phyloP scores from a whole-genome alignment of 139 green algal genomes.

The Micromonas commoda region DNA sequence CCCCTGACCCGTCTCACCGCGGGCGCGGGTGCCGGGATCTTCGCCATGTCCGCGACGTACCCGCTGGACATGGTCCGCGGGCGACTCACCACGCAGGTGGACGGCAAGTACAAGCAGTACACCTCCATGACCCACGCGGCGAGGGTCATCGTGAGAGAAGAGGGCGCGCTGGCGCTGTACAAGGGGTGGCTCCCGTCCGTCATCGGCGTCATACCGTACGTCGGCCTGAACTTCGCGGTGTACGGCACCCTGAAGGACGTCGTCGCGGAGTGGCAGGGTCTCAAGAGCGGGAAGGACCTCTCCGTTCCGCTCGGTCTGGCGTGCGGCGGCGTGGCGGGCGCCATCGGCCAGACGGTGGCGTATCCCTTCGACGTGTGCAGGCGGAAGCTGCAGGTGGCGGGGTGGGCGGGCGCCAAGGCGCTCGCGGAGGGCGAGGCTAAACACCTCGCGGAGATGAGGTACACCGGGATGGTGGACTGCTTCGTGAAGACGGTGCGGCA shows the following conservation, averaged over 20 bases:
- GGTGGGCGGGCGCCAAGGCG: constrained; percentile 27
- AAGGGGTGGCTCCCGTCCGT: constrained; percentile 92
- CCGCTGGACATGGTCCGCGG: constrained; percentile 96
- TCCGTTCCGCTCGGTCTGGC: constrained; percentile 67
- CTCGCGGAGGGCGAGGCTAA: constrained; percentile 42
- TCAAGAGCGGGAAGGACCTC: constrained; percentile 71
- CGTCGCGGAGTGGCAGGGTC: neutral
- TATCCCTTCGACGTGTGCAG: constrained; percentile 96
- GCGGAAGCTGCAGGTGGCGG: constrained; percentile 78
- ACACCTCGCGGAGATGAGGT: constrained; percentile 45
- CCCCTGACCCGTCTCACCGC: constrained; percentile 74
- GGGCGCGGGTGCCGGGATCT: constrained; percentile 86
- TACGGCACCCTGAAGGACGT: constrained; percentile 88
- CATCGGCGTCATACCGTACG: constrained; percentile 95
- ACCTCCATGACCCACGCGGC: constrained; percentile 81
- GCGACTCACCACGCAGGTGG: constrained; percentile 74
- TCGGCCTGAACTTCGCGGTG: constrained; percentile 96
- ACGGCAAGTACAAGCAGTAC: constrained; percentile 57
- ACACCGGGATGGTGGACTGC: constrained; percentile 94
- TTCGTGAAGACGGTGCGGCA: constrained; percentile 83
- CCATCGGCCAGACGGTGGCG: constrained; percentile 88
- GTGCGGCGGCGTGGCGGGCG: constrained; percentile 86
- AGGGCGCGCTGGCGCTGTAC: constrained; percentile 87
- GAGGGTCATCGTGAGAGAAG: constrained; percentile 67
- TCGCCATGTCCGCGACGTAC: constrained; percentile 92